A percentile compares a stretch with the other conserved stretches of the same genome.
phyloP scores from a whole-genome alignment of 2,329 filamentous ascomycete species.

The Colletotrichum orchidophilum region DNA sequence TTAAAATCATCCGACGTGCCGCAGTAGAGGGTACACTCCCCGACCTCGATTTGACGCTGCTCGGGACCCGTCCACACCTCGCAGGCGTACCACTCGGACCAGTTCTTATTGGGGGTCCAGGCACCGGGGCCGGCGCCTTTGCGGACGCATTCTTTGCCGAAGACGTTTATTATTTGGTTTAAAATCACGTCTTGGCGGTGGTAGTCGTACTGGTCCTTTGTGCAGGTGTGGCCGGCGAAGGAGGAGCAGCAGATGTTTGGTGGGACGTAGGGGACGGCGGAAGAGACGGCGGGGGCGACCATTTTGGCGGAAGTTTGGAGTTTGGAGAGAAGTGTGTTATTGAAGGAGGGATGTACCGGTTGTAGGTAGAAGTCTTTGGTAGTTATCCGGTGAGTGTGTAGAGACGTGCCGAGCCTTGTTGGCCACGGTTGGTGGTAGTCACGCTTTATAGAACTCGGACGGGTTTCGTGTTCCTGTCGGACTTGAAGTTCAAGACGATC shows the following conservation, averaged over 20 bases:
- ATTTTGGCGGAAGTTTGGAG: background rate
- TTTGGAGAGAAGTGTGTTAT: no score
- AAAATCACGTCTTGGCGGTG: background rate
- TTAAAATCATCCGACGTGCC: background rate
- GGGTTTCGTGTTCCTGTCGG: no score
- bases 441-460: no score
- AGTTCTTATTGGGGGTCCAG: background rate
- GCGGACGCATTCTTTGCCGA: background rate
- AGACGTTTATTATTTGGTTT: background rate
- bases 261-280: background rate
- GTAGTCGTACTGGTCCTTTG: background rate
- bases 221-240: background rate
- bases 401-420: no score
- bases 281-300: background rate
- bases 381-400: no score
- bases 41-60: background rate
- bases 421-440: no score
- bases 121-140: background rate
- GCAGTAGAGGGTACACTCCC: background rate
- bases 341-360: no score
- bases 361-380: no score
- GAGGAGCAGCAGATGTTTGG: background rate
- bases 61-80: background rate
- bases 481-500: no score
- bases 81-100: background rate